phyloP scores from a whole-genome alignment of 1,139 yeast species.

The Suhomyces panamericanus region DNA sequence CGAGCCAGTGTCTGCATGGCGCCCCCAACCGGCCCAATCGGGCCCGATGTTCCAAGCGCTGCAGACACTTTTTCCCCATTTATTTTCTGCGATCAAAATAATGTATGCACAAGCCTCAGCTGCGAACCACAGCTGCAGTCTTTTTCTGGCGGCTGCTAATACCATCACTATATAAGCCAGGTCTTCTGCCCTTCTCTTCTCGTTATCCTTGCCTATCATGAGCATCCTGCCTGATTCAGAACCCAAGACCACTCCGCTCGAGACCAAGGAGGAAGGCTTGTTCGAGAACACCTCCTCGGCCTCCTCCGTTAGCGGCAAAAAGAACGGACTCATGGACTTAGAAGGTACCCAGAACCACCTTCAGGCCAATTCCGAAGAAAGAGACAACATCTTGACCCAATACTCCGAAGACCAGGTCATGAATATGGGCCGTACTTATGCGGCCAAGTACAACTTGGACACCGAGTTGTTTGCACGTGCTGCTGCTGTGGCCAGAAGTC shows the following conservation, averaged over 20 bases:
- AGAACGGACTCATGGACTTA: constrained; percentile 22
- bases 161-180: constrained; percentile 6
- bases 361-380: constrained; percentile 27
- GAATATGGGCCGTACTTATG: constrained; percentile 72
- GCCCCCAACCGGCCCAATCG: too few species aligned
- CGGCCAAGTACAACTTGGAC: constrained; percentile 60
- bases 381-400: constrained; percentile 61
- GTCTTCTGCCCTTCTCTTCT: not conserved
- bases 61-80: constrained; percentile 4
- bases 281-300: constrained; percentile 24
- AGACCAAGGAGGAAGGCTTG: constrained; percentile 19
- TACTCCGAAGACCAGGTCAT: constrained; percentile 65
- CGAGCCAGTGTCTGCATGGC: not conserved
- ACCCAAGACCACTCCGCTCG: not conserved
- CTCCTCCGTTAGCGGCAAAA: constrained; percentile 21
- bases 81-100: not conserved
- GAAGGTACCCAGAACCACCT: constrained; percentile 28
- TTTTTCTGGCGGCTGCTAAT: constrained; percentile 5
- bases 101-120: not conserved
- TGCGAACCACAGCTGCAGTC: not conserved
- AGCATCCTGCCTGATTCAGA: constrained; percentile 2
- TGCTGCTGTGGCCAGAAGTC: constrained; percentile 74
- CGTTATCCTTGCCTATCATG: constrained; percentile 3
- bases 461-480: constrained; percentile 67
- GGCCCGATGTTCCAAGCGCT: not conserved